Evolutionary conservation across 176 grass and related monocot genomes (phyloP), one percentile per base, ranked within the genome.

Genomic region (Avena sativa): DNA sequence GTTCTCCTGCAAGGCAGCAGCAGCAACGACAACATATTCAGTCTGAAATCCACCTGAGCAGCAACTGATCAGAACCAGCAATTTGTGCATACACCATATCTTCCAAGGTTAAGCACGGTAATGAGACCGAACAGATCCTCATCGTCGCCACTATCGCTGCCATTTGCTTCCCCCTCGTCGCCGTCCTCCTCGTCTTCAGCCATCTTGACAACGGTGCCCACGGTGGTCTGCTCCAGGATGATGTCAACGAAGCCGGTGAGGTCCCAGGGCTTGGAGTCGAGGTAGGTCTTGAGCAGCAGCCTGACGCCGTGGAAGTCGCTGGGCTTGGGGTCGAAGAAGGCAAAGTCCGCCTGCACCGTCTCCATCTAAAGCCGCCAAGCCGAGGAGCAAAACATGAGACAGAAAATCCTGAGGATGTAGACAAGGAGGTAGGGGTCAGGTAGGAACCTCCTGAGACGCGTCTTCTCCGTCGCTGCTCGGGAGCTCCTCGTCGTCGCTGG

Each of bases 251-350:
- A 98, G 43, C 93, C 92, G 26, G 92, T 85, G 71, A 98, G 90
- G 71, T 98, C 92, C 96, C 96, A 98, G 2, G 82, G 90, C 71
- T 92, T 91, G 53, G 88, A 80, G 75, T 94, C 93, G 44, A 96
- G 92, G 83, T 95, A 96, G 20, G 82, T 83, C 71, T 94, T 87
- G 69, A 96, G 90, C 38, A 98, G 93, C 62, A 95, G 84, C 82
- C 86, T 92, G 28, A 90, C 92, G 21, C 93, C 93, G 59, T 92
- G 86, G 86, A 98, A 98, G 82, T 98, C 96, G 12, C 14, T 51
- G 9, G 74, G 85, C 64, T 94, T 98, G 8, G 96, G 96, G 80
- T 98, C 96, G n/a, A 95, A 98, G 90, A 98, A 98, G 59, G 87
- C 93, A 52, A 98, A 98, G 90, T 95, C 93, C 4, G 94, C 96